Conservation (phyloP, 257 asterid species). For the Solanum bulbocastanum region DNA sequence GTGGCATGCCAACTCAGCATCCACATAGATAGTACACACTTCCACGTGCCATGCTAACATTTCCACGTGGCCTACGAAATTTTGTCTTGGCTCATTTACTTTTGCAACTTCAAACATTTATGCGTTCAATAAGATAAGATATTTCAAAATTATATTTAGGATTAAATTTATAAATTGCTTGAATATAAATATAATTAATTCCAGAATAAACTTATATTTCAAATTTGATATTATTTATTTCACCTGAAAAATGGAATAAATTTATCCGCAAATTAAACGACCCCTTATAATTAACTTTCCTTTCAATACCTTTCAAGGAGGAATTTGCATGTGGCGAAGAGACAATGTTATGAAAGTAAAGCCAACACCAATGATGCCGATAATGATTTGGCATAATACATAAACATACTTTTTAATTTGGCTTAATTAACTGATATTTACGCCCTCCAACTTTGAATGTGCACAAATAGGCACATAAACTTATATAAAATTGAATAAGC, state of each 20-base stretch:
- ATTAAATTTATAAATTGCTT: too few relatives aligned
- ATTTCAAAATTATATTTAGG: too few relatives aligned
- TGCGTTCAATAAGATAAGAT: too few relatives aligned
- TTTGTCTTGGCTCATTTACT: background rate
- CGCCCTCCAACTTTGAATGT: fast-evolving
- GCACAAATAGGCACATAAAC: too few relatives aligned
- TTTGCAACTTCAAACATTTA: too few relatives aligned
- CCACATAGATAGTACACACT: background rate
- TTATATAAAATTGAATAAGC: too few relatives aligned
- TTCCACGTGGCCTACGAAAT: background rate
- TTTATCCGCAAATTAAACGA: background rate
- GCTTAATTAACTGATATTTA: too few relatives aligned
- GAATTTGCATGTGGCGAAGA: background rate
- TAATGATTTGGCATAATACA: too few relatives aligned
- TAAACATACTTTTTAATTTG: too few relatives aligned
- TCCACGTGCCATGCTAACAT: background rate
- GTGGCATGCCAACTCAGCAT: background rate
- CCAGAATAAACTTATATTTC: background rate
- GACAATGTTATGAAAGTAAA: background rate
- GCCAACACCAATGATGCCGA: fast-evolving
- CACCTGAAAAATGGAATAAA: background rate
- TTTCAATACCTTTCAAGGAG: background rate
- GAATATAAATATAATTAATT: background rate
- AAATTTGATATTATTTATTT: background rate
- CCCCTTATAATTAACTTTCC: background rate